Evolutionary conservation across 2,329 filamentous ascomycete genomes (phyloP).

Genomic region (Ophiostoma australiae): DNA sequence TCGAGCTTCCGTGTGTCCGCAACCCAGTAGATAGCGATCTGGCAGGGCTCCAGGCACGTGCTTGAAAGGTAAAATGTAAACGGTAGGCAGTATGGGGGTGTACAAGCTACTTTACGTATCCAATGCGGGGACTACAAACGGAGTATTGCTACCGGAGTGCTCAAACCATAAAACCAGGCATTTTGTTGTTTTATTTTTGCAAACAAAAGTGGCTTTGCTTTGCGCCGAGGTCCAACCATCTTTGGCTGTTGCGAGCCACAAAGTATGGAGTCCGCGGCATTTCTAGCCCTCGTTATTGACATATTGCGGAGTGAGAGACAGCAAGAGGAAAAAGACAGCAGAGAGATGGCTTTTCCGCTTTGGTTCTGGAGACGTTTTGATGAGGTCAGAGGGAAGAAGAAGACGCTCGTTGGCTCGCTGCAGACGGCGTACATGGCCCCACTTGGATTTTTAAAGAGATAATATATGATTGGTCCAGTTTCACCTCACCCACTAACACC

Average conservation of each 20-base stretch:
- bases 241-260: not conserved
- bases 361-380: not conserved
- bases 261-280: not conserved
- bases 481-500: not conserved
- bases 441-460: not conserved
- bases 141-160: not conserved
- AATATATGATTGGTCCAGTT: not conserved
- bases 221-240: not conserved
- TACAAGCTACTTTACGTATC: not conserved
- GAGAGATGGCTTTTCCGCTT: not conserved
- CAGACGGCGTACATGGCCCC: not conserved
- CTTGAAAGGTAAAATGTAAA: not conserved
- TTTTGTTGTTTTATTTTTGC: not conserved
- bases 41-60: not conserved
- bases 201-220: not conserved
- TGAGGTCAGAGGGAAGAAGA: conserved; percentile 10
- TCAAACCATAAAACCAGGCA: not conserved
- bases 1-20: conserved; percentile 9
- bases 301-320: not conserved
- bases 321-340: not conserved
- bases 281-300: not conserved
- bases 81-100: not conserved
- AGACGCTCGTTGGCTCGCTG: not conserved
- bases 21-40: not conserved
- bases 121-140: not conserved